Evolutionary conservation across 306 rosid species (phyloP).

Genomic region (Corylus heterophylla): DNA sequence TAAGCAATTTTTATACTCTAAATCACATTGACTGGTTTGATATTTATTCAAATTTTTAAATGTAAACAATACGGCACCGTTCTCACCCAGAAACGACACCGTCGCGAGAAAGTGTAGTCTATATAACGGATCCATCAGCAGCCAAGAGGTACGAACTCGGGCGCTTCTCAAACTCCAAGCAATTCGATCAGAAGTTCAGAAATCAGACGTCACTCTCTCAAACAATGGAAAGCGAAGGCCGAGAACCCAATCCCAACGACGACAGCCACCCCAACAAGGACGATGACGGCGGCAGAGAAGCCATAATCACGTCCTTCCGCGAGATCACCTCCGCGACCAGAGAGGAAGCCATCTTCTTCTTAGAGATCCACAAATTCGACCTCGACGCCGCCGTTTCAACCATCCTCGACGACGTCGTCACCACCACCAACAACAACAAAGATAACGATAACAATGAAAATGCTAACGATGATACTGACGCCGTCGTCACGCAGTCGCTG

Average conservation of each 20-base stretch:
- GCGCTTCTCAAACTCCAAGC: neutral
- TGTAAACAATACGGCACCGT: no score
- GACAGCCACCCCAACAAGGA: slow-evolving; percentile 1
- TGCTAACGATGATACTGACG: neutral
- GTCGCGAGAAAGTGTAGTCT: neutral
- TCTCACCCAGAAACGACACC: neutral
- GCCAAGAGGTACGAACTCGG: no score
- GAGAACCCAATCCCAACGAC: slow-evolving; percentile 31
- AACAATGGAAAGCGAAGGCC: slow-evolving; percentile 39
- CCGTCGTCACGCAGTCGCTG: slow-evolving; percentile 26
- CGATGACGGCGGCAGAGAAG: slow-evolving; percentile 3
- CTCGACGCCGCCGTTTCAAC: slow-evolving; percentile 92
- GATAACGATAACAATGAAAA: neutral
- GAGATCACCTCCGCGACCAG: slow-evolving; percentile 78
- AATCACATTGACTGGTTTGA: no score
- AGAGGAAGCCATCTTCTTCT: slow-evolving; percentile 77
- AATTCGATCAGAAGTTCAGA: neutral
- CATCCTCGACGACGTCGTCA: slow-evolving; percentile 50
- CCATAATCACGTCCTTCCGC: slow-evolving; percentile 59
- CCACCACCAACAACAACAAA: neutral
- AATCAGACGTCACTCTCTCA: neutral
- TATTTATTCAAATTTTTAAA: no score
- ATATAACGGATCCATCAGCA: no score
- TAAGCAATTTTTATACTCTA: no score
- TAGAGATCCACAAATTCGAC: slow-evolving; percentile 82